phyloP scores from a whole-genome alignment of 352 stramenopile genomes.

The Phytophthora hybrid region DNA sequence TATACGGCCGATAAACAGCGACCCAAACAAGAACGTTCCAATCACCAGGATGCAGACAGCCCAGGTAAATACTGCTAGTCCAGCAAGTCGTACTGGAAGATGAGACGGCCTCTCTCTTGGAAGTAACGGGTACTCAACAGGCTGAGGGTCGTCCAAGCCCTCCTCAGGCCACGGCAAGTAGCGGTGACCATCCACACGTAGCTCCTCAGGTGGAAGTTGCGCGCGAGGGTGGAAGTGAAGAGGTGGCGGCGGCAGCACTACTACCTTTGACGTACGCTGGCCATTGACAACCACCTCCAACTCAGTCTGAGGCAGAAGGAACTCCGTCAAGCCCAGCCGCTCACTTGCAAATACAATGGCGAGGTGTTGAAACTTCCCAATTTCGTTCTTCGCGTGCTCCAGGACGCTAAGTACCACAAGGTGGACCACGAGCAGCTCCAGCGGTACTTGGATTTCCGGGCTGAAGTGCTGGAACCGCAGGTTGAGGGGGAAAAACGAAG shows the following conservation, averaged over 20 bases:
- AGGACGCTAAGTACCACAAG: constrained; percentile 95
- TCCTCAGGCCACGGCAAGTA: constrained; percentile 90
- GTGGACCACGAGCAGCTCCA: constrained; percentile 97
- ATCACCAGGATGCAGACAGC: constrained; percentile 66
- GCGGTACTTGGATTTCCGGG: constrained; percentile 94
- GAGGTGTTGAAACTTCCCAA: constrained; percentile 78
- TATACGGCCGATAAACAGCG: constrained; percentile 70
- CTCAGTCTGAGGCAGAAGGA: constrained; percentile 69
- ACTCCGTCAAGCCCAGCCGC: constrained; percentile 73
- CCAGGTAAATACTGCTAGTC: constrained; percentile 67
- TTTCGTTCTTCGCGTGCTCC: constrained; percentile 91
- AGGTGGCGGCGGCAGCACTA: constrained; percentile 73
- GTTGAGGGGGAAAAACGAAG: constrained; percentile 73
- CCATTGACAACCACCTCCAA: constrained; percentile 45
- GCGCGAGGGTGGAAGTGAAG: constrained; percentile 85
- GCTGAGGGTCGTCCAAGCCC: constrained; percentile 70
- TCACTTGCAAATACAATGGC: constrained; percentile 67
- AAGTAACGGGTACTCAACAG: constrained; percentile 79
- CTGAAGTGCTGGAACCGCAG: constrained; percentile 94
- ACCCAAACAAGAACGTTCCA: constrained; percentile 70
- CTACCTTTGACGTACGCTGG: constrained; percentile 40
- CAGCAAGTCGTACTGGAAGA: constrained; percentile 60
- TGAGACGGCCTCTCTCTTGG: constrained; percentile 60
- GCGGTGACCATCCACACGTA: constrained; percentile 73
- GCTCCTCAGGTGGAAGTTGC: constrained; percentile 70